Conservation (phyloP, 2,329 filamentous ascomycete species). For the Penicillium rolfsii region DNA sequence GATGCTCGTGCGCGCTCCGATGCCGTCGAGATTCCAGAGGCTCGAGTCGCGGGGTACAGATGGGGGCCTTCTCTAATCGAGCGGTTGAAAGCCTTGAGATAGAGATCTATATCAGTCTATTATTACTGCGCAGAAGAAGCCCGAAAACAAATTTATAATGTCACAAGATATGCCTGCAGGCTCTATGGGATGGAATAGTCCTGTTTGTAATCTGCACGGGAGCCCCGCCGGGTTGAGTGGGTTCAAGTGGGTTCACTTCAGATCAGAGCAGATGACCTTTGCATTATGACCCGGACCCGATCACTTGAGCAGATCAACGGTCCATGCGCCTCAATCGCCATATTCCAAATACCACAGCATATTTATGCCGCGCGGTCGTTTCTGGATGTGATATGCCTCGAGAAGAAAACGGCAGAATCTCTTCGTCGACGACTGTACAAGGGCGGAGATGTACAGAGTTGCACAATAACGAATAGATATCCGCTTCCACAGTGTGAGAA, state of each 20-base stretch:
- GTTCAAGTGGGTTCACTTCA: slow-evolving; percentile 1
- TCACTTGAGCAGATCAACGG: slow-evolving; percentile 39
- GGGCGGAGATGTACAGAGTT: slow-evolving; percentile 20
- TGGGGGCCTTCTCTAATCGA: not conserved
- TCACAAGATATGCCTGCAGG: not conserved
- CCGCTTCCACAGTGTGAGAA: slow-evolving; percentile 2
- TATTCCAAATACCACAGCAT: slow-evolving; percentile 21
- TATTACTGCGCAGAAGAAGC: too few species aligned
- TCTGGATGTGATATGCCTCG: slow-evolving; percentile 15
- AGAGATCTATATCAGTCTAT: not conserved
- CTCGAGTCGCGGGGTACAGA: not conserved
- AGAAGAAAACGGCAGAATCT: not conserved
- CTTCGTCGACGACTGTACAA: slow-evolving; percentile 24
- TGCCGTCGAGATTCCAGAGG: not conserved
- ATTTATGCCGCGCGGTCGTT: slow-evolving; percentile 18
- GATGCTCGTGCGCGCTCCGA: slow-evolving; percentile 12
- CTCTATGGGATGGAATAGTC: slow-evolving; percentile 16
- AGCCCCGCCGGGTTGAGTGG: slow-evolving; percentile 18
- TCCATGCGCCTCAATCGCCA: slow-evolving; percentile 27
- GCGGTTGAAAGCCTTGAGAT: too few species aligned
- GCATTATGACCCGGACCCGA: slow-evolving; percentile 13
- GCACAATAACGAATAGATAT: slow-evolving; percentile 17
- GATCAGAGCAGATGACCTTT: slow-evolving; percentile 31
- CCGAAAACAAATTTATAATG: not conserved
- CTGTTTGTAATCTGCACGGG: slow-evolving; percentile 20